These are phyloP conservation scores for Cytospora piceae DNA, from an alignment of 2,329 filamentous ascomycete species.

Conservation along the genomic window DNA sequence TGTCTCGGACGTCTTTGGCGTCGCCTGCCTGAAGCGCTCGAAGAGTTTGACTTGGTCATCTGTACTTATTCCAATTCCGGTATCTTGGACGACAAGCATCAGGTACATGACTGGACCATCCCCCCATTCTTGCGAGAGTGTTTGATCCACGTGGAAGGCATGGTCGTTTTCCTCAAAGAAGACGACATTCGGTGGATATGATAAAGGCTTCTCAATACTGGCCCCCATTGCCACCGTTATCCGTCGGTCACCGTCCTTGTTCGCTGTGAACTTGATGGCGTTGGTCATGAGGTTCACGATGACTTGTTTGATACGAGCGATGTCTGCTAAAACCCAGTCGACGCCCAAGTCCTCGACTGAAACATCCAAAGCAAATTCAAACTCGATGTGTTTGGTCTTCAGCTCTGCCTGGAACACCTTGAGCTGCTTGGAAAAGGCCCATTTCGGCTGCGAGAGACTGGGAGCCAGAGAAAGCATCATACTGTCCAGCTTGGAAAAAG, in stretches of 20 bases:
- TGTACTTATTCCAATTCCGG: conserved; percentile 10
- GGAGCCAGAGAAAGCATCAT: conserved; percentile 20
- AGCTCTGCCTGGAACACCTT: conserved; percentile 21
- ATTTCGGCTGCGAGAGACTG: conserved; percentile 14
- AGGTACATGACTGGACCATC: conserved; percentile 8
- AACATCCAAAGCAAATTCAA: conserved; percentile 6
- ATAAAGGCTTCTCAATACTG: background rate
- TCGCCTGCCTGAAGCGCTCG: conserved; percentile 19
- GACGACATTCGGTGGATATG: conserved; percentile 17
- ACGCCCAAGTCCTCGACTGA: background rate
- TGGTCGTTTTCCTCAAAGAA: conserved; percentile 12
- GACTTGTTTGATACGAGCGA: conserved; percentile 20
- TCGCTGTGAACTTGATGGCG: conserved; percentile 21
- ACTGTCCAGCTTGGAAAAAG: conserved; percentile 21
- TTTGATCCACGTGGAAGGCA: conserved; percentile 7
- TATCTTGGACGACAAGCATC: conserved; percentile 17
- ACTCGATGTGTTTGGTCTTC: conserved; percentile 6
- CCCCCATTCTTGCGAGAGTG: conserved; percentile 3
- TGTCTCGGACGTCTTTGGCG: conserved; percentile 22
- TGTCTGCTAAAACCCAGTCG: conserved; percentile 22
- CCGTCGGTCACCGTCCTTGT: background rate
- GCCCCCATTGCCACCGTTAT: conserved; percentile 8
- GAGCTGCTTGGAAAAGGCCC: conserved; percentile 11
- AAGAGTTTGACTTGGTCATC: conserved; percentile 15
- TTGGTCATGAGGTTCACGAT: conserved; percentile 24